These are phyloP conservation scores for Vicia villosa DNA, from an alignment of 306 rosid genomes.

Conservation along the genomic window DNA sequence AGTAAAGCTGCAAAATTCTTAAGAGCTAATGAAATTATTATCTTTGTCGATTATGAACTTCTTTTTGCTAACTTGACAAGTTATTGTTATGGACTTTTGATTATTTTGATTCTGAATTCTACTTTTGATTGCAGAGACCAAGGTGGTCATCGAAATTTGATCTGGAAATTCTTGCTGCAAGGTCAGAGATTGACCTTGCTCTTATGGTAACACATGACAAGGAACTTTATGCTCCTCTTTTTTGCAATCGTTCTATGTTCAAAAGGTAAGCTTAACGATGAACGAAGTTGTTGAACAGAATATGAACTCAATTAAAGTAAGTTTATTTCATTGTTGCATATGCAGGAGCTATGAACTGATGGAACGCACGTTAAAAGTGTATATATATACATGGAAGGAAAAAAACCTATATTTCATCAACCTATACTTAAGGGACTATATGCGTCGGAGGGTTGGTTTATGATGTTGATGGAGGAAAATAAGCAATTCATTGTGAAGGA, in stretches of 20 bases:
- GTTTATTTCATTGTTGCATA: slow-evolving; percentile 31
- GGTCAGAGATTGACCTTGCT: slow-evolving; percentile 69
- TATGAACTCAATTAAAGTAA: slow-evolving; percentile 18
- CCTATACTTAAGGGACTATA: slow-evolving; percentile 82
- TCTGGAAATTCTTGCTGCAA: slow-evolving; percentile 68
- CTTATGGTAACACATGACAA: slow-evolving; percentile 51
- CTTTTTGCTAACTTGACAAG: slow-evolving; percentile 27
- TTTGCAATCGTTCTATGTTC: slow-evolving; percentile 85
- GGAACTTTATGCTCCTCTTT: slow-evolving; percentile 77
- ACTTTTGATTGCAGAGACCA: slow-evolving; percentile 67
- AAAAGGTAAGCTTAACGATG: slow-evolving; percentile 55
- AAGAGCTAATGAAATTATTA: no score
- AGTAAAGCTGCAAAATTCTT: no score
- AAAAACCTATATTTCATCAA: slow-evolving; percentile 87
- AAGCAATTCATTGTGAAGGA: slow-evolving; percentile 70
- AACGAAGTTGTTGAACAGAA: slow-evolving; percentile 6
- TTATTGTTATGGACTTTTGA: slow-evolving; percentile 19
- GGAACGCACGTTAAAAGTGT: slow-evolving; percentile 81
- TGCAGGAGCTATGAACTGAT: slow-evolving; percentile 91
- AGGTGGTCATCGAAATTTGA: slow-evolving; percentile 75
- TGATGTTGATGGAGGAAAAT: slow-evolving; percentile 89
- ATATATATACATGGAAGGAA: slow-evolving; percentile 84
- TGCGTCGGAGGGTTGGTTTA: slow-evolving; percentile 97
- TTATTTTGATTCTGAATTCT: slow-evolving; percentile 19
- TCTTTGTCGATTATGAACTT: slow-evolving; percentile 26